Conservation (phyloP, 2,329 filamentous ascomycete genomes). For the Rhynchosporium secalis region DNA sequence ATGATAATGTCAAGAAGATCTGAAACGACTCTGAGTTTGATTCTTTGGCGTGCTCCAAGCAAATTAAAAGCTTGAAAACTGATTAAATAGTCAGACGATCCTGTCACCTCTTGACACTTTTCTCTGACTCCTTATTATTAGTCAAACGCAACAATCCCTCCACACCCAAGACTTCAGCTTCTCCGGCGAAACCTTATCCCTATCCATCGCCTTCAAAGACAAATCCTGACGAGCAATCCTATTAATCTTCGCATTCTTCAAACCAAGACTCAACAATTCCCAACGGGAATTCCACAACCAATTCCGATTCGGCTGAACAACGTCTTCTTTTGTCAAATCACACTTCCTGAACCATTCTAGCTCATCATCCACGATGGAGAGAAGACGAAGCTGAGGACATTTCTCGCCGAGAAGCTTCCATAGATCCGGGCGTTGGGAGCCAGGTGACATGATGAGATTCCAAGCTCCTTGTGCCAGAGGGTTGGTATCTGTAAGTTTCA, state of each 20-base stretch:
- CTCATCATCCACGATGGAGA: constrained; percentile 1
- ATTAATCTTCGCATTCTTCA: background rate
- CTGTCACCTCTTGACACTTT: no score
- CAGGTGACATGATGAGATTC: background rate
- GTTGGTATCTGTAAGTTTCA: background rate
- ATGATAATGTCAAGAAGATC: no score
- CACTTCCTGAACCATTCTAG: background rate
- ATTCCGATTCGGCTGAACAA: background rate
- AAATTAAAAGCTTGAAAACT: no score
- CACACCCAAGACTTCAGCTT: background rate
- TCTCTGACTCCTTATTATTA: no score
- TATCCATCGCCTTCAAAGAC: constrained; percentile 1
- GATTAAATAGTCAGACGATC: no score
- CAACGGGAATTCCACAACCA: background rate
- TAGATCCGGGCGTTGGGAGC: background rate
- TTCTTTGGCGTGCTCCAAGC: no score
- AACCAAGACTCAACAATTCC: background rate
- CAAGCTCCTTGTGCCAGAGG: background rate
- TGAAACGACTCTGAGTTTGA: no score
- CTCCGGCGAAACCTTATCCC: background rate
- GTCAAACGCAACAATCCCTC: background rate
- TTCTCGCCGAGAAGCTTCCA: background rate
- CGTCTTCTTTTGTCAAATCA: background rate
- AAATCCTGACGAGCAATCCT: background rate
- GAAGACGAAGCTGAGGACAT: background rate